Evolutionary conservation across 106 monocot genomes (phyloP).

Genomic region (Allium cepa): DNA sequence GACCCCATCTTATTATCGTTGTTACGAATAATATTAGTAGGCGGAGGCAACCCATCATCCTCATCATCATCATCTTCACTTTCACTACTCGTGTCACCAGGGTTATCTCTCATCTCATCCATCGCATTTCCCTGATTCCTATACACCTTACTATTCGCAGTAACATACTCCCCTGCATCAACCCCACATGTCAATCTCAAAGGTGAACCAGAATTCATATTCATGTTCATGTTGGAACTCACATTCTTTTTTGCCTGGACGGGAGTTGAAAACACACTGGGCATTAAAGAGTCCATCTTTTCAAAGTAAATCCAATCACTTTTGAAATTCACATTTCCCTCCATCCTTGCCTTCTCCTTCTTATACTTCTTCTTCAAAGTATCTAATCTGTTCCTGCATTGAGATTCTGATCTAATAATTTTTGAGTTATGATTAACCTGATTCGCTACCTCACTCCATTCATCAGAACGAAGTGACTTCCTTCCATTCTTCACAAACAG

Average conservation of each 20-base stretch:
- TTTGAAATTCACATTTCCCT: slow-evolving; percentile 9
- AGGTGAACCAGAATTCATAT: background rate
- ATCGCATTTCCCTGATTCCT: slow-evolving; percentile 22
- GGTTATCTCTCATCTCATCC: slow-evolving; percentile 55
- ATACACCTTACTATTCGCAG: slow-evolving; percentile 29
- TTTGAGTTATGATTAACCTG: slow-evolving; percentile 43
- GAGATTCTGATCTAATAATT: slow-evolving; percentile 35
- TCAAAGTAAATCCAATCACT: slow-evolving; percentile 73
- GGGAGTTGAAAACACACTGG: slow-evolving; percentile 15
- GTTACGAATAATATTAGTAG: background rate
- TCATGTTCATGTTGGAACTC: too few species aligned
- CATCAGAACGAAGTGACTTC: slow-evolving; percentile 66
- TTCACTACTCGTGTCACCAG: slow-evolving; percentile 35
- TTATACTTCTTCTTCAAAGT: slow-evolving; percentile 88
- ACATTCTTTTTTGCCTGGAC: background rate
- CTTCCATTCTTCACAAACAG: slow-evolving; percentile 66
- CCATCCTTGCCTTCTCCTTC: slow-evolving; percentile 74
- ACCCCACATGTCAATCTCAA: slow-evolving; percentile 43
- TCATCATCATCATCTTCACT: slow-evolving; percentile 36
- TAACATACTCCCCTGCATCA: slow-evolving; percentile 59
- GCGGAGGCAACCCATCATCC: slow-evolving; percentile 59
- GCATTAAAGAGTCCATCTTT: slow-evolving; percentile 73
- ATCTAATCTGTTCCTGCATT: slow-evolving; percentile 80
- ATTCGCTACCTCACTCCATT: slow-evolving; percentile 84
- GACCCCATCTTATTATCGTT: slow-evolving; percentile 4